Evolutionary conservation across 352 stramenopile species (phyloP).

Genomic region (Peronospora tabacina): DNA sequence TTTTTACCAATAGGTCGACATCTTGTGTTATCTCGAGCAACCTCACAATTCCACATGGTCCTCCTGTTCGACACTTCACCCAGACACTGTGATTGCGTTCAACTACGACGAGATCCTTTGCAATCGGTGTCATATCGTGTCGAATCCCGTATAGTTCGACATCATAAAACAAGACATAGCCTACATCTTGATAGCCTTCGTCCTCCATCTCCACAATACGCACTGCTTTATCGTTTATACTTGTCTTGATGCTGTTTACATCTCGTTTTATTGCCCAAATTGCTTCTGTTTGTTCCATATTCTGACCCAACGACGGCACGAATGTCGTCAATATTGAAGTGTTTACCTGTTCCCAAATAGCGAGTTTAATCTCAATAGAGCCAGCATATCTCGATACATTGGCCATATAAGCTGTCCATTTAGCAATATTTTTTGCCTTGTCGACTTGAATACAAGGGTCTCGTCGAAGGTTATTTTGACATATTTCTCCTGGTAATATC

Average conservation of each 20-base stretch:
- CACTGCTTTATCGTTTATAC: conserved; percentile 1
- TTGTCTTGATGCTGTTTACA: conserved; percentile 9
- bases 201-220: conserved; percentile 12
- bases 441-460: conserved; percentile 71
- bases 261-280: conserved; percentile 23
- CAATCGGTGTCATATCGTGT: conserved; percentile 26
- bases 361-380: conserved; percentile 51
- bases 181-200: conserved; percentile 28
- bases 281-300: conserved; percentile 23
- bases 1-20: conserved; percentile 39
- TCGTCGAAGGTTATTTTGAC: conserved; percentile 12
- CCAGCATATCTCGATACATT: conserved; percentile 68
- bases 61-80: conserved; percentile 44
- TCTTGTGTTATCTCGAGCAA: conserved; percentile 71
- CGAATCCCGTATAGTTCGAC: conserved; percentile 58
- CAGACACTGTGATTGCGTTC: conserved; percentile 73
- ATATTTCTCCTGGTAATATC: conserved; percentile 48
- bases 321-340: conserved; percentile 16
- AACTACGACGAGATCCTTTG: conserved; percentile 45
- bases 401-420: conserved; percentile 58
- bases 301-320: conserved; percentile 7
- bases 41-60: conserved; percentile 39
- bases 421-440: conserved; percentile 35
- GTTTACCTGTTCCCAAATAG: conserved; percentile 44
- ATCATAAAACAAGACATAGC: conserved; percentile 66